A percentile compares a stretch with the other conserved stretches of the same genome.
These are phyloP conservation scores for Botrytis deweyae DNA, from an alignment of 2,329 filamentous ascomycete genomes.

Conservation along the genomic window DNA sequence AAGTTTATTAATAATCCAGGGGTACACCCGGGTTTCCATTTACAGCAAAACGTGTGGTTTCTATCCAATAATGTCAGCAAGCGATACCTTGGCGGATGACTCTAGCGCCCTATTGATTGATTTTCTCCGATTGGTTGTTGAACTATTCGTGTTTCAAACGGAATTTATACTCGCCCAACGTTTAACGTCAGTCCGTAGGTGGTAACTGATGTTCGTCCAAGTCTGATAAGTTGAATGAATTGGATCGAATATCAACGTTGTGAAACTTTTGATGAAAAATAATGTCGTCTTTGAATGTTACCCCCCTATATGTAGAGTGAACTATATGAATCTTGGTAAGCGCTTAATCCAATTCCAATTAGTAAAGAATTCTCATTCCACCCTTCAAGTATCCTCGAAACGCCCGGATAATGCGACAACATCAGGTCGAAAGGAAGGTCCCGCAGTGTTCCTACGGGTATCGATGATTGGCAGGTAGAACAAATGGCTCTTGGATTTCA, in stretches of 20 bases:
- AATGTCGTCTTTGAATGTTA: background rate
- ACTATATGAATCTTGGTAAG: background rate
- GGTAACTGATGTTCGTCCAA: background rate
- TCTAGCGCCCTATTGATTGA: background rate
- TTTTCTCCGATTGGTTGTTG: background rate
- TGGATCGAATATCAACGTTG: too few relatives aligned
- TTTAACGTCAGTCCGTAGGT: background rate
- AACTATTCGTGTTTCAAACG: background rate
- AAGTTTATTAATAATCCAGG: background rate
- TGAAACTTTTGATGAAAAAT: background rate
- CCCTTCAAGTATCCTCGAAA: background rate
- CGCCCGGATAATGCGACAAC: background rate
- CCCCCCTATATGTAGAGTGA: background rate
- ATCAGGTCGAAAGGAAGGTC: background rate
- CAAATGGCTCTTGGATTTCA: background rate
- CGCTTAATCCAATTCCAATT: background rate
- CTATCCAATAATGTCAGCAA: background rate
- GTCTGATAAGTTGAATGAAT: background rate
- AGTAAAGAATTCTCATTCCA: background rate
- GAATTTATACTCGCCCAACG: background rate
- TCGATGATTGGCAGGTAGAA: background rate
- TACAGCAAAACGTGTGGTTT: background rate
- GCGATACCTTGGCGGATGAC: background rate
- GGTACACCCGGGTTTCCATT: background rate
- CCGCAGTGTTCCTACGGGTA: background rate